Evolutionary conservation across 805 yeast species (phyloP), one percentile per base, ranked within the genome.

Genomic region (Candida dajiaensis): DNA sequence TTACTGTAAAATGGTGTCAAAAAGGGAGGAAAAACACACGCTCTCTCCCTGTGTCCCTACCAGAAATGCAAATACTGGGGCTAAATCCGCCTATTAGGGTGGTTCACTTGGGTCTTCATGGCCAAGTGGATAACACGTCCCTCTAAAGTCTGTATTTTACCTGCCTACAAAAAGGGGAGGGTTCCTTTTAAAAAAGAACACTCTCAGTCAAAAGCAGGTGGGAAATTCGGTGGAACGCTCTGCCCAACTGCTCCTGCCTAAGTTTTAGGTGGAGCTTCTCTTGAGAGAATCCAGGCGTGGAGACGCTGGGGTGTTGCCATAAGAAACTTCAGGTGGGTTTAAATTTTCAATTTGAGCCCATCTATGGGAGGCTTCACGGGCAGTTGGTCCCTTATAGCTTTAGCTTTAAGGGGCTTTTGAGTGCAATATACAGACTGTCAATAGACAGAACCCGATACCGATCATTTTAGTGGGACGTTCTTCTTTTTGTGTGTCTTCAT

Each of bases 161-260:
- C 66, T 60, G 66, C 49, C 49, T 25, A 54, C 66, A 55, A 44
- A 59, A 54, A 55, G 53, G 42, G 42, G 16, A 16, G 3, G n/a
- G n/a, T n/a, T n/a, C n/a, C 9, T 19, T 8, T 6, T 6, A 9
- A 22, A 22, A 9, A 16, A 47, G 45, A 42, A 38, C 22, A 20
- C 39, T 11, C 11, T 13, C 21, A 9, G 18, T 41, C n/a, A 22
- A n/a, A n/a, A 22, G 55, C 63, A 61, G 66, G 81, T 76, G 81
- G 81, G 81, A 76, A 76, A 76, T 76, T 76, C 81, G 81, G 81
- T 76, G 81, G 70, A 72, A 59, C 77, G 52, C 80, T 51, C 78
- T 76, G 69, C 69, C 75, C 73, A 59, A 23, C 48, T 33, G 38
- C 25, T 20, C 16, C 16, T 20, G 15, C 23, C 6, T 5, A 8